Conservation (phyloP, 257 asterid species). For the Solanum etuberosum region DNA sequence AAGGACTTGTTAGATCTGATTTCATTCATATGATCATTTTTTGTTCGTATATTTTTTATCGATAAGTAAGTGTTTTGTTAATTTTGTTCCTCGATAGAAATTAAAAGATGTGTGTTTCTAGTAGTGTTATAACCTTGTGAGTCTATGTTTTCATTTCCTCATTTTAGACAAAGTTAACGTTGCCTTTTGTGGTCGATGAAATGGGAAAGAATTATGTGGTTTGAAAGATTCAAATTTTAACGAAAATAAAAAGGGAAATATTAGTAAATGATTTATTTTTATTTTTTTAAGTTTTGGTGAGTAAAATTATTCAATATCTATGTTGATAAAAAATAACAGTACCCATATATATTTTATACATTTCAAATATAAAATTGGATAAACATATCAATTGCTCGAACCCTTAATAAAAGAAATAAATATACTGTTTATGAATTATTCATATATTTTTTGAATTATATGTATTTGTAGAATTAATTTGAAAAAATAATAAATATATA, state of each 20-base stretch:
- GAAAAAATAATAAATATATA: background rate
- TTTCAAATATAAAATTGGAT: too few relatives aligned
- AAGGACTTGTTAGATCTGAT: background rate
- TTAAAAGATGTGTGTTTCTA: too few relatives aligned
- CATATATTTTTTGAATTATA: background rate
- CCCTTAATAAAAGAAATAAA: background rate
- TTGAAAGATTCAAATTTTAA: background rate
- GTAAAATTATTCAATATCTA: background rate
- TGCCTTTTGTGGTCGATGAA: background rate
- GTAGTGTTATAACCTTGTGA: too few relatives aligned
- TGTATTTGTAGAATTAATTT: background rate
- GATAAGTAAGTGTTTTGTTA: too few relatives aligned
- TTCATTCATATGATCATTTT: background rate
- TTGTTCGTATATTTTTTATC: rapidly evolving
- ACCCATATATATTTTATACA: background rate
- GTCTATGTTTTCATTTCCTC: background rate
- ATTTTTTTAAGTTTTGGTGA: background rate
- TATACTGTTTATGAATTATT: background rate
- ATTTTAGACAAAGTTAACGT: background rate
- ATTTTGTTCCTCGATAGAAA: too few relatives aligned
- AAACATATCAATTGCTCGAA: background rate
- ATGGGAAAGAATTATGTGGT: background rate
- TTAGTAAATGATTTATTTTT: background rate
- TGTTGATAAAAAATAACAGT: background rate
- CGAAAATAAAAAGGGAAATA: background rate